Percentiles rank a stretch among this genome's conserved stretches.
These are phyloP conservation scores for Calocybe cyanea DNA, from an alignment of 768 basidiomycete genomes.

Conservation along the genomic window DNA sequence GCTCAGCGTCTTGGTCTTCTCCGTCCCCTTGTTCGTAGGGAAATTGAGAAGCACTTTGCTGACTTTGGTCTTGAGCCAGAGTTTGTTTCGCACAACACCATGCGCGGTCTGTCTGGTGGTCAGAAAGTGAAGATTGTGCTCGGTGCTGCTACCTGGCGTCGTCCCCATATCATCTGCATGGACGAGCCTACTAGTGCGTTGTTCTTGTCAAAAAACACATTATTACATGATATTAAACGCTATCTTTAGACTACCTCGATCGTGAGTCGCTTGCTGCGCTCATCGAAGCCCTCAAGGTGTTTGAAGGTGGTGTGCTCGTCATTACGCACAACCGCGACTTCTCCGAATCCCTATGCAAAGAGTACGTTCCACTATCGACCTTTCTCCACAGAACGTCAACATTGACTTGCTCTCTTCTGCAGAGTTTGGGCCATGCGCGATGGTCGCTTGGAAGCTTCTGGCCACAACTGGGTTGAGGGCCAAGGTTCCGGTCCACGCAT, in stretches of 20 bases:
- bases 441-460: slow-evolving; percentile 92
- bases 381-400: not conserved
- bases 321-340: slow-evolving; percentile 99
- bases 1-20: slow-evolving; percentile 94
- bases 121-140: slow-evolving; percentile 99
- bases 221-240: slow-evolving; percentile 8
- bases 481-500: slow-evolving; percentile 94
- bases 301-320: slow-evolving; percentile 97
- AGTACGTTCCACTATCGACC: slow-evolving; percentile 34
- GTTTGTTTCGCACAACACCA: slow-evolving; percentile 98
- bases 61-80: slow-evolving; percentile 99
- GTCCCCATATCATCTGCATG: slow-evolving; percentile 94
- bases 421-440: slow-evolving; percentile 99
- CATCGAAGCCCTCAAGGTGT: slow-evolving; percentile 96
- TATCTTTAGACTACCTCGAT: slow-evolving; percentile 85
- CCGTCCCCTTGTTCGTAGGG: slow-evolving; percentile 94
- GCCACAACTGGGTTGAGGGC: slow-evolving; percentile 99
- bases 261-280: slow-evolving; percentile 98
- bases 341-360: slow-evolving; percentile 96
- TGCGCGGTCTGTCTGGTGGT: slow-evolving; percentile 97
- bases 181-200: slow-evolving; percentile 90
- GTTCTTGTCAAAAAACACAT: not conserved
- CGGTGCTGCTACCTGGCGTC: slow-evolving; percentile 98
- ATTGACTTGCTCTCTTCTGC: not conserved
- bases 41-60: slow-evolving; percentile 99